Evolutionary conservation across 2,329 filamentous ascomycete genomes (phyloP).

Genomic region (Aspergillus pseudoglaucus): DNA sequence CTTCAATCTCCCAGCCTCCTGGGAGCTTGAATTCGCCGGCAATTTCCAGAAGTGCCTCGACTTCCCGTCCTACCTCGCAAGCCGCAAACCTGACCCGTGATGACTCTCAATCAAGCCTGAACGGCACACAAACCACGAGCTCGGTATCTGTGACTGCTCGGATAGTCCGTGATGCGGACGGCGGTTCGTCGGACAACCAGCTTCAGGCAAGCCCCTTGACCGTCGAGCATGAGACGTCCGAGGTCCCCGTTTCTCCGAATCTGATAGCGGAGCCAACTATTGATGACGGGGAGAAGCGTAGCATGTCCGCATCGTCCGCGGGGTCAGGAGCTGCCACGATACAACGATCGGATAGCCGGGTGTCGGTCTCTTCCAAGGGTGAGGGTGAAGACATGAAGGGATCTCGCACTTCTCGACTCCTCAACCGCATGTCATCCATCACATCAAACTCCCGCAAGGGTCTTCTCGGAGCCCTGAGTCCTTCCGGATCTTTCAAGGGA

Average conservation of each 20-base stretch:
- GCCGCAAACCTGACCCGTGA: conserved; percentile 25
- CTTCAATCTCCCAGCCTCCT: conserved; percentile 29
- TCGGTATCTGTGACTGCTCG: conserved; percentile 84
- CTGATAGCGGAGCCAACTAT: conserved; percentile 12
- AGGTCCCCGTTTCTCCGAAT: conserved; percentile 14
- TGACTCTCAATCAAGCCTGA: conserved; percentile 21
- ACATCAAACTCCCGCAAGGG: conserved; percentile 47
- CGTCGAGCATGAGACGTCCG: conserved; percentile 58
- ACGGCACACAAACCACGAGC: conserved; percentile 41
- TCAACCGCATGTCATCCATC: conserved; percentile 61
- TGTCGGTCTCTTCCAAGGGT: conserved; percentile 33
- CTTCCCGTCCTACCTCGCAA: conserved; percentile 23
- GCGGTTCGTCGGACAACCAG: conserved; percentile 26
- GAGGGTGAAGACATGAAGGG: conserved; percentile 48
- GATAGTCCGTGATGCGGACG: conserved; percentile 58
- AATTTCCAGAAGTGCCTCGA: conserved; percentile 21
- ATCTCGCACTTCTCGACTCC: conserved; percentile 54
- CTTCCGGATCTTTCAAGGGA: conserved; percentile 31
- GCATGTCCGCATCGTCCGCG: conserved; percentile 35
- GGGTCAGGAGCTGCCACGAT: conserved; percentile 35
- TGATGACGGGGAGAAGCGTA: conserved; percentile 26
- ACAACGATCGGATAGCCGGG: conserved; percentile 33
- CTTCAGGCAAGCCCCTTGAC: conserved; percentile 52
- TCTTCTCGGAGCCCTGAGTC: conserved; percentile 32
- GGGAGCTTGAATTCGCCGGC: conserved; percentile 17